A percentile compares a stretch with the other conserved stretches of the same genome.
Conservation (phyloP, 345 rosid genomes). For the Bretschneidera sinensis region DNA sequence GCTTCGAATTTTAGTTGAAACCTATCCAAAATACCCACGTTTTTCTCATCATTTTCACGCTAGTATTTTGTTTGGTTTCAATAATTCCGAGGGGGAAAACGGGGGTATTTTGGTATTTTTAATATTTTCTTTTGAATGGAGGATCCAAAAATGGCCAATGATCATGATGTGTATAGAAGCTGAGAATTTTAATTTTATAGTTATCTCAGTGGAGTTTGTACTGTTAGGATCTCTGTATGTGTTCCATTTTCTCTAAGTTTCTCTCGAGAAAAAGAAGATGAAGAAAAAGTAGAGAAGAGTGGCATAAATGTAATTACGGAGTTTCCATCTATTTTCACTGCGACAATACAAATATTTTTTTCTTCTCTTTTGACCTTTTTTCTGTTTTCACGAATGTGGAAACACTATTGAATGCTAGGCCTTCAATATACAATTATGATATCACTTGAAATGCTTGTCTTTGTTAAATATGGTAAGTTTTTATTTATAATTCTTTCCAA, state of each 20-base stretch:
- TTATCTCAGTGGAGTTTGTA: too few species aligned
- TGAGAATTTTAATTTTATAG: conserved; percentile 5
- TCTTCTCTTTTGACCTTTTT: too few species aligned
- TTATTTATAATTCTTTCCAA: background rate
- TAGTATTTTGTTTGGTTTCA: background rate
- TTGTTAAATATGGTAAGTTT: conserved; percentile 7
- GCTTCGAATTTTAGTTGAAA: conserved; percentile 3
- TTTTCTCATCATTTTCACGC: conserved; percentile 33
- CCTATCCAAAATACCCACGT: conserved; percentile 58
- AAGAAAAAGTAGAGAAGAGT: background rate
- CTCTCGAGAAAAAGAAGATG: background rate
- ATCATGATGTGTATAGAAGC: conserved; percentile 4
- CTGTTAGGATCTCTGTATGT: too few species aligned
- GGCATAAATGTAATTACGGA: conserved; percentile 14
- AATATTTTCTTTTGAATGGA: background rate
- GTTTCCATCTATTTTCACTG: conserved; percentile 9
- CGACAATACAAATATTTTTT: conserved; percentile 4
- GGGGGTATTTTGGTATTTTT: conserved; percentile 48
- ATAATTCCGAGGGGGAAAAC: conserved; percentile 40
- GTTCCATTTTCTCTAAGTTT: background rate
- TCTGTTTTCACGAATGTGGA: background rate
- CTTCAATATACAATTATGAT: conserved; percentile 7
- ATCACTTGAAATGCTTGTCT: conserved; percentile 5
- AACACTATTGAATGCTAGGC: background rate
- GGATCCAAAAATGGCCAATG: background rate